phyloP scores from a whole-genome alignment of 169 alveolate genomes.

The Cryptosporidium xiaoi region DNA sequence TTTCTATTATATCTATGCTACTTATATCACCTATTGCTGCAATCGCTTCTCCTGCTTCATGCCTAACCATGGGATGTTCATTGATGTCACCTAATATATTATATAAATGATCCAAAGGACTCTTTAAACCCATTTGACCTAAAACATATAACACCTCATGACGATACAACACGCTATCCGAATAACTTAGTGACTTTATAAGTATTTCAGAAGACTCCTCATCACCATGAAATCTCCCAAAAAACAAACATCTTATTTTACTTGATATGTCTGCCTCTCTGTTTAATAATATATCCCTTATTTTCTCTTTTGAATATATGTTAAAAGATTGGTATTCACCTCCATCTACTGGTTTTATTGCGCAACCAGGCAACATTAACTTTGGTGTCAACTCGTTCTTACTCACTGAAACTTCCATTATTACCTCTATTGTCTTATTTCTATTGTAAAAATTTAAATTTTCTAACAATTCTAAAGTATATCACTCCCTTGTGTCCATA shows the following conservation, averaged over 20 bases:
- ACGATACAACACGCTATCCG: conserved; percentile 78
- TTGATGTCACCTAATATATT: conserved; percentile 81
- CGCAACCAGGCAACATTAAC: conserved; percentile 58
- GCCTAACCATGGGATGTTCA: conserved; percentile 90
- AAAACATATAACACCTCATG: conserved; percentile 92
- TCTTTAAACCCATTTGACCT: conserved; percentile 87
- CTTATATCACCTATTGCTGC: conserved; percentile 79
- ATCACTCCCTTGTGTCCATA: too few species aligned
- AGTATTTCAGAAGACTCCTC: conserved; percentile 48
- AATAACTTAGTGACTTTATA: conserved; percentile 28
- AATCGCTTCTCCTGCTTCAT: conserved; percentile 84
- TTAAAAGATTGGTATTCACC: conserved; percentile 38
- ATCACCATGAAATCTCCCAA: conserved; percentile 65
- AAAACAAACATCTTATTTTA: conserved; percentile 60
- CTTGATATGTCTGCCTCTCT: conserved; percentile 41
- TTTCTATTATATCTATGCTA: conserved; percentile 86
- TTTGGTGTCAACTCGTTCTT: conserved; percentile 20
- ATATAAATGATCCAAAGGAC: conserved; percentile 79
- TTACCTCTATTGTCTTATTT: too few species aligned
- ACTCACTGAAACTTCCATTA: too few species aligned
- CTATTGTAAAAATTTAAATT: not conserved
- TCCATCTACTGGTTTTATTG: conserved; percentile 18
- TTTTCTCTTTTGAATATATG: conserved; percentile 24
- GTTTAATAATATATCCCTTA: conserved; percentile 10
- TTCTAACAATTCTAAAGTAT: not conserved